Percentiles rank a stretch among this genome's conserved stretches.
Evolutionary conservation across 2,329 filamentous ascomycete species (phyloP).

Genomic region (Colletotrichum sp.): DNA sequence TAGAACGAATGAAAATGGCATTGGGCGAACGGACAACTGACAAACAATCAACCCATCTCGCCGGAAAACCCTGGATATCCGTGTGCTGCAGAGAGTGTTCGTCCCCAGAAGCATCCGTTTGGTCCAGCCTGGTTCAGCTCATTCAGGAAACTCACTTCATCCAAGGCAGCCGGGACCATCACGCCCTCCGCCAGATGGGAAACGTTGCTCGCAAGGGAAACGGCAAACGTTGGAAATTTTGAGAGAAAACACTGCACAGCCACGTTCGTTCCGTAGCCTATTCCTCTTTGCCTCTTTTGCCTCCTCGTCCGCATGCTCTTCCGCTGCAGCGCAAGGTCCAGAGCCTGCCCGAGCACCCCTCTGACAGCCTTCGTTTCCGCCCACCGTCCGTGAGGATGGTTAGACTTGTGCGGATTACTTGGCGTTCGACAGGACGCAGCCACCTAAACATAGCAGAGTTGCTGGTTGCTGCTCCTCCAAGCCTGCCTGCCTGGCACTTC

Average conservation of each 20-base stretch:
- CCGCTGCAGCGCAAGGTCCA: neutral
- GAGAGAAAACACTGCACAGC: neutral
- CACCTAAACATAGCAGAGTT: neutral
- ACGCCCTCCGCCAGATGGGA: neutral
- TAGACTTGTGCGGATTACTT: neutral
- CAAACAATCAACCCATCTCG: neutral
- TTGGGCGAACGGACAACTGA: neutral
- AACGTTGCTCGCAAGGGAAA: neutral
- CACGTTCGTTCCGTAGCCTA: neutral
- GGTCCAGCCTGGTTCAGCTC: neutral
- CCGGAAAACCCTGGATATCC: neutral
- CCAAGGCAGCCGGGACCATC: neutral
- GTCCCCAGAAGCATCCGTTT: neutral
- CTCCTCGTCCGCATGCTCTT: neutral
- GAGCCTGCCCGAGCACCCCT: neutral
- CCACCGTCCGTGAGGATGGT: neutral
- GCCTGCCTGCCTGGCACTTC: neutral
- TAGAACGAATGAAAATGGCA: neutral
- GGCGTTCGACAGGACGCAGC: neutral
- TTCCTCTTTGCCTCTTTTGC: neutral
- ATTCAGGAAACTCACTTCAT: neutral
- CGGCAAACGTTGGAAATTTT: neutral
- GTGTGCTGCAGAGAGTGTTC: neutral
- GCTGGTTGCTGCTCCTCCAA: neutral
- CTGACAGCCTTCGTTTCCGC: conserved; percentile 1